Evolutionary conservation across 192 early-diverging fungal species (phyloP).

Genomic region (Rhizophagus sp.): DNA sequence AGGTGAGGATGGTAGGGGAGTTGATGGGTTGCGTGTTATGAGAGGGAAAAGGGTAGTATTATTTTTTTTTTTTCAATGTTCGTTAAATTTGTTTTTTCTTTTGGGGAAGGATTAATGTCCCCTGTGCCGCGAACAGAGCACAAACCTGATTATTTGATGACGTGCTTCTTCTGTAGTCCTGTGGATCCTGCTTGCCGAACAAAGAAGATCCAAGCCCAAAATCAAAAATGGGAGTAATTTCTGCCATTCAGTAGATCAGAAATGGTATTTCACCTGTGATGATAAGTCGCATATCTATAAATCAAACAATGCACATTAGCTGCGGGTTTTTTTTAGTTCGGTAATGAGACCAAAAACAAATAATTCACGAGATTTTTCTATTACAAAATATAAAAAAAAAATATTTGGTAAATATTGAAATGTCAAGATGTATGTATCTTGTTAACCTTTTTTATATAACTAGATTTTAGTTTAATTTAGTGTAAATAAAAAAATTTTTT

Average conservation of each 20-base stretch:
- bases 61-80: constrained; percentile 8
- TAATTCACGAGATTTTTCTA: background rate
- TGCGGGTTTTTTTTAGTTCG: too few relatives aligned
- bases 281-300: too few relatives aligned
- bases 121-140: background rate
- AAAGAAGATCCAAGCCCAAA: constrained; percentile 8
- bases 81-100: constrained; percentile 23
- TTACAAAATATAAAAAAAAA: too few relatives aligned
- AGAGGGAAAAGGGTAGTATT: background rate
- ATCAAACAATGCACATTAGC: too few relatives aligned
- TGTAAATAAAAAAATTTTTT: too few relatives aligned
- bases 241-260: too few relatives aligned
- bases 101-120: background rate
- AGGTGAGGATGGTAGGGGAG: background rate
- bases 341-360: background rate
- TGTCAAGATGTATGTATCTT: too few relatives aligned
- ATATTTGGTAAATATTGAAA: too few relatives aligned
- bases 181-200: constrained; percentile 4
- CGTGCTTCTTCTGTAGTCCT: background rate
- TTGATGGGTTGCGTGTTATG: background rate
- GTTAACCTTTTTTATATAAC: too few relatives aligned
- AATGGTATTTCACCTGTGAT: too few relatives aligned
- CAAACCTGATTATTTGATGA: constrained; percentile 7
- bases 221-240: too few relatives aligned
- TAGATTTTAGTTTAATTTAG: too few relatives aligned